Percentiles rank a stretch among this genome's conserved stretches.
These are phyloP conservation scores for Holtermannia corniformis DNA, from an alignment of 768 basidiomycete genomes.

Conservation along the genomic window DNA sequence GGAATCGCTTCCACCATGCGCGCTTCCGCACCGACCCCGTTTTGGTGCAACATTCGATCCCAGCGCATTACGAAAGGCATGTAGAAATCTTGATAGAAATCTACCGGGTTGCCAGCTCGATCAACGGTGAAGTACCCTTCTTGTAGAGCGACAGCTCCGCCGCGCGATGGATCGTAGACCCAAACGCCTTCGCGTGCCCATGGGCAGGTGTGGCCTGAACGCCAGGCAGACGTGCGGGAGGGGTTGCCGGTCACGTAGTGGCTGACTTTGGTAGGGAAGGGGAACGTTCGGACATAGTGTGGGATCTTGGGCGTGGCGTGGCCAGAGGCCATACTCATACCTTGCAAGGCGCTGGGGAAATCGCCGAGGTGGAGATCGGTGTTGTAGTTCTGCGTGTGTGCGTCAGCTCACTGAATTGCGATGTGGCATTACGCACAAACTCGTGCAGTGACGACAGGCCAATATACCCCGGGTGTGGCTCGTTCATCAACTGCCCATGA, in stretches of 20 bases:
- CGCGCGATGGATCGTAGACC: conserved; percentile 65
- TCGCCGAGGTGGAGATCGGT: conserved; percentile 73
- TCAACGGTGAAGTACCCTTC: conserved; percentile 75
- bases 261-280: conserved; percentile 67
- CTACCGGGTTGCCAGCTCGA: conserved; percentile 48
- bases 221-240: conserved; percentile 51
- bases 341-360: conserved; percentile 71
- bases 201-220: conserved; percentile 53
- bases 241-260: conserved; percentile 55
- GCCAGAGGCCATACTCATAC: conserved; percentile 86
- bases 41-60: conserved; percentile 21
- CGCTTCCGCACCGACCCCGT: conserved; percentile 7
- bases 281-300: conserved; percentile 75
- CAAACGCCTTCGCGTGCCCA: conserved; percentile 94
- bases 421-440: conserved; percentile 44
- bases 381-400: conserved; percentile 58
- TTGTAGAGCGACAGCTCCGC: conserved; percentile 59
- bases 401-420: too few species aligned
- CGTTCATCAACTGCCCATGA: conserved; percentile 69
- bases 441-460: conserved; percentile 66
- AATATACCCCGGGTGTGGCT: conserved; percentile 89
- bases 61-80: conserved; percentile 39
- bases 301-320: conserved; percentile 63
- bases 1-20: conserved; percentile 64
- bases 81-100: conserved; percentile 40